These are phyloP conservation scores for Fragaria nilgerrensis DNA, from an alignment of 306 rosid species.

Conservation along the genomic window DNA sequence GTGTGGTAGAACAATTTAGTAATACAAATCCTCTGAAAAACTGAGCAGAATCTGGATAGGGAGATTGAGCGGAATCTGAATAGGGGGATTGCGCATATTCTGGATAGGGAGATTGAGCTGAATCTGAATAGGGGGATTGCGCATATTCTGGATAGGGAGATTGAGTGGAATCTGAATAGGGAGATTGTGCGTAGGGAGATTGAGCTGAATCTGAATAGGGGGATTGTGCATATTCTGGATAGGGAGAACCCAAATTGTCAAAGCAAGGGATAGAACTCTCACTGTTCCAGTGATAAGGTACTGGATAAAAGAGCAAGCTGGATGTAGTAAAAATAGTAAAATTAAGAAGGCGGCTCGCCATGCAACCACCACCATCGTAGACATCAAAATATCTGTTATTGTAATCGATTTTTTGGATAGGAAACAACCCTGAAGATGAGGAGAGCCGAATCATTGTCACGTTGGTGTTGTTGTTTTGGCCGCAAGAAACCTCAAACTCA, in stretches of 20 bases:
- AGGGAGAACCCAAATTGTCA: background rate
- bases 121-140: background rate
- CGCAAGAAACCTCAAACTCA: constrained; percentile 44
- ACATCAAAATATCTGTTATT: accelerated
- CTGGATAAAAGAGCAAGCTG: background rate
- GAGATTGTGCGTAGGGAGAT: too few relatives aligned
- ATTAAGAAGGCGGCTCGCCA: constrained; percentile 8
- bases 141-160: background rate
- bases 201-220: too few relatives aligned
- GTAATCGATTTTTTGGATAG: background rate
- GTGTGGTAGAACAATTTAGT: constrained; percentile 10
- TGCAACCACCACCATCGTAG: background rate
- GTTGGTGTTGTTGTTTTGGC: background rate
- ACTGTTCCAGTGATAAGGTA: background rate
- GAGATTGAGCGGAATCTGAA: background rate
- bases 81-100: background rate
- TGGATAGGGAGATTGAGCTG: background rate
- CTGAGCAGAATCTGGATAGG: background rate
- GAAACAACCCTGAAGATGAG: constrained; percentile 4
- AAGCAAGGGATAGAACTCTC: too few relatives aligned
- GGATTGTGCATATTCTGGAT: too few relatives aligned
- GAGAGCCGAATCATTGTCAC: constrained; percentile 14
- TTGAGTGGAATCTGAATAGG: too few relatives aligned
- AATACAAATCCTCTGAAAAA: background rate
- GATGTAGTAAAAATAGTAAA: background rate